These are phyloP conservation scores for Rhizopogon vinicolor DNA, from an alignment of 768 basidiomycete species.

Conservation along the genomic window DNA sequence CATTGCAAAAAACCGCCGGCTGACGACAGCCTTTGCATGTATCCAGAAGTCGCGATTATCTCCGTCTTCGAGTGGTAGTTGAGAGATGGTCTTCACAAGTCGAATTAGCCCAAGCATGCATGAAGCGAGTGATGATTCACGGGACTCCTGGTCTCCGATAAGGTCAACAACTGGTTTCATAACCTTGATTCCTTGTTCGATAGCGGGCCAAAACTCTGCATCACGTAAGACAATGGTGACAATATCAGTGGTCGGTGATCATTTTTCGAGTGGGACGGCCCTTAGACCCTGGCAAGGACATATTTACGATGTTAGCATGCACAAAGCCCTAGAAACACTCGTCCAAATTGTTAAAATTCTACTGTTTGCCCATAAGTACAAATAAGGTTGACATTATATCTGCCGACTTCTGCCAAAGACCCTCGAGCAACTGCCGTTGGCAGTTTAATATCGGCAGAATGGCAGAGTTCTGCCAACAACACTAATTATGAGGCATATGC, in stretches of 20 bases:
- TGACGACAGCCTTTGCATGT: conserved; percentile 24
- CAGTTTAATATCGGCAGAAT: no score
- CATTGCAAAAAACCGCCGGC: conserved; percentile 26
- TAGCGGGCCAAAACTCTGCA: conserved; percentile 15
- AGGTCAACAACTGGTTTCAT: conserved; percentile 30
- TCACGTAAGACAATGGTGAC: conserved; percentile 16
- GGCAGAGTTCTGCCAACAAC: no score
- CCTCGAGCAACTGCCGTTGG: no score
- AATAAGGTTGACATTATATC: no score
- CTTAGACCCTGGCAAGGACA: no score
- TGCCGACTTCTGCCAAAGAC: no score
- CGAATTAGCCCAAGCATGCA: conserved; percentile 32
- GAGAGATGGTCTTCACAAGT: conserved; percentile 13
- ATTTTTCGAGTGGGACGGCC: no score
- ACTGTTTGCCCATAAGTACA: no score
- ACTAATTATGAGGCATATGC: no score
- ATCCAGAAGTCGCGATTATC: conserved; percentile 18
- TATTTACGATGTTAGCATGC: no score
- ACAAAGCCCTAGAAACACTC: no score
- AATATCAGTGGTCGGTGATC: conserved; percentile 9
- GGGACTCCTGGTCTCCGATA: conserved; percentile 28
- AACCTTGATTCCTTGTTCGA: conserved; percentile 23
- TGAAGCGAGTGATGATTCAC: conserved; percentile 23
- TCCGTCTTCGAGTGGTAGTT: conserved; percentile 9
- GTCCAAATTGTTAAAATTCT: no score